Evolutionary conservation across 1,284 basidiomycete species (phyloP).

Genomic region (Fomitiporia mediterranea): DNA sequence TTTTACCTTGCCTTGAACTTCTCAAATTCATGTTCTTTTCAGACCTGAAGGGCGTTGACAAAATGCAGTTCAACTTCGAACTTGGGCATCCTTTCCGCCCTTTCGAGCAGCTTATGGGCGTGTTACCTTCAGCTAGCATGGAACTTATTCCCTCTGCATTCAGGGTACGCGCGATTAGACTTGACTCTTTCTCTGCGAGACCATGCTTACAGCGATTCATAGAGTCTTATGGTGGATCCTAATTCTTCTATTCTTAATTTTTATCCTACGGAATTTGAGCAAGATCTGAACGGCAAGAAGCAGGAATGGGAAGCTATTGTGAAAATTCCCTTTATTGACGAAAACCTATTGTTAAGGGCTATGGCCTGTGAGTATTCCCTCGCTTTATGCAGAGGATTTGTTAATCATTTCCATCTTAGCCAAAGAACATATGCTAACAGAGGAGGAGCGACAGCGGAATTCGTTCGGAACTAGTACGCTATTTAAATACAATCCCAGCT

Average conservation of each 20-base stretch:
- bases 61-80: constrained; percentile 83
- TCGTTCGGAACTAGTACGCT: constrained; percentile 73
- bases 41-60: constrained; percentile 77
- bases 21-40: constrained; percentile 7
- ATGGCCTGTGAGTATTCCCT: constrained; percentile 61
- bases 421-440: constrained; percentile 71
- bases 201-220: background rate
- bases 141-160: constrained; percentile 86
- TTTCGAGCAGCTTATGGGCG: constrained; percentile 98
- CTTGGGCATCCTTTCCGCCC: constrained; percentile 90
- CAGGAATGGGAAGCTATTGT: constrained; percentile 98
- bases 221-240: constrained; percentile 88
- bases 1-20: constrained; percentile 2
- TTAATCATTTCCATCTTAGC: constrained; percentile 36
- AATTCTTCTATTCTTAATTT: constrained; percentile 92
- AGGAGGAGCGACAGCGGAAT: constrained; percentile 80
- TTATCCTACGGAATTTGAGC: constrained; percentile 88
- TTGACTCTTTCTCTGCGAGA: constrained; percentile 11
- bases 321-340: constrained; percentile 98
- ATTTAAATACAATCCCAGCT: constrained; percentile 69
- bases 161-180: constrained; percentile 45
- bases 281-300: constrained; percentile 97
- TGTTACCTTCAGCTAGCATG: constrained; percentile 86
- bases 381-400: background rate
- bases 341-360: constrained; percentile 72